A percentile compares a stretch with the other conserved stretches of the same genome.
These are phyloP conservation scores for Lablab purpureus DNA, from an alignment of 306 rosid genomes.

Conservation along the genomic window DNA sequence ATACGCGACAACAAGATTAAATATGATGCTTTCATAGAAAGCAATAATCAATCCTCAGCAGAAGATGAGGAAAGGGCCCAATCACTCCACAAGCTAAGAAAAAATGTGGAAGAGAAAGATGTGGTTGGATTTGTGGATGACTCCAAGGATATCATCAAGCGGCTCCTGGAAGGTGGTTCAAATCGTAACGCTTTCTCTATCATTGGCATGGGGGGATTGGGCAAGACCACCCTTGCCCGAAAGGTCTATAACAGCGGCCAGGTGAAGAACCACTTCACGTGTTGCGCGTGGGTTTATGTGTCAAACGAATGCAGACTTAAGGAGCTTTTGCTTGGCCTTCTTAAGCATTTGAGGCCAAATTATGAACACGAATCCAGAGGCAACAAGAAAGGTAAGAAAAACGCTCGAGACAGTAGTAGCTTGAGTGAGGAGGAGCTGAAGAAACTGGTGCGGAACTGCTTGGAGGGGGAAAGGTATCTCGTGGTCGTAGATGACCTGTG, in stretches of 20 bases:
- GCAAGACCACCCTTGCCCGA: constrained; percentile 41
- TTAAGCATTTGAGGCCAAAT: neutral
- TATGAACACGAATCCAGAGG: neutral
- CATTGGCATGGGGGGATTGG: constrained; percentile 31
- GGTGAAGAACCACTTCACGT: neutral
- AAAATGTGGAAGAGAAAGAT: constrained; percentile 35
- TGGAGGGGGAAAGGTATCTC: constrained; percentile 6
- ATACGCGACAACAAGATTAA: constrained; percentile 17
- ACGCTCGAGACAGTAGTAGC: neutral
- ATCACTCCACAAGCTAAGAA: neutral
- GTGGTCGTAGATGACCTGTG: constrained; percentile 42
- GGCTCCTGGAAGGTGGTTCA: neutral
- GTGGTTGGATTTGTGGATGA: neutral
- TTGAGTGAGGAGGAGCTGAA: constrained; percentile 31
- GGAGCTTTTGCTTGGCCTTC: constrained; percentile 5
- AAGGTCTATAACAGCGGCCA: neutral
- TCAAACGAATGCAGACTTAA: neutral
- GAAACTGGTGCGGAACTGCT: neutral
- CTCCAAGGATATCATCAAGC: neutral
- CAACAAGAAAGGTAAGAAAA: neutral
- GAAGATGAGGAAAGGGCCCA: neutral
- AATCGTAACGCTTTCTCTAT: neutral
- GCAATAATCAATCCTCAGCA: neutral
- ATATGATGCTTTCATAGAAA: neutral
- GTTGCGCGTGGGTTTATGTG: neutral